A percentile compares a stretch with the other conserved stretches of the same genome.
Conservation (phyloP, 2,329 filamentous ascomycete genomes). For the Sporothrix pseudoabietina region DNA sequence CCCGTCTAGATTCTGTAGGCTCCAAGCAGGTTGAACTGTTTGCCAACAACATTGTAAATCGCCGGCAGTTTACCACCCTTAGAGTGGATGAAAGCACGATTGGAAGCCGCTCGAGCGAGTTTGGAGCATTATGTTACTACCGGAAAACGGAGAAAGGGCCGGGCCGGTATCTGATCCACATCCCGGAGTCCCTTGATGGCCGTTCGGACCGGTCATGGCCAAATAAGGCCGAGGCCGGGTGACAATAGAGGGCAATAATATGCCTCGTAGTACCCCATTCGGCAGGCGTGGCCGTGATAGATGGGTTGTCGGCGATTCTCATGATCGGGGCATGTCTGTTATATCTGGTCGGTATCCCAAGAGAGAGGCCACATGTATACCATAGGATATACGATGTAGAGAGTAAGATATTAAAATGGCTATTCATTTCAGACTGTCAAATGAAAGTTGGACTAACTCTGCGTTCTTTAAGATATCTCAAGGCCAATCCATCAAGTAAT, state of each 20-base stretch:
- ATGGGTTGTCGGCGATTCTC: not conserved
- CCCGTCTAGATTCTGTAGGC: too few relatives aligned
- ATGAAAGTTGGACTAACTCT: too few relatives aligned
- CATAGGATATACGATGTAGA: too few relatives aligned
- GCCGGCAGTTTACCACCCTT: too few relatives aligned
- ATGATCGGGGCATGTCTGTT: too few relatives aligned
- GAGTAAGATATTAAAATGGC: too few relatives aligned
- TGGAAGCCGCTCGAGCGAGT: not conserved
- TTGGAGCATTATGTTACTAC: not conserved
- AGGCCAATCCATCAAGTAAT: too few relatives aligned
- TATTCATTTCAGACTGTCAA: too few relatives aligned
- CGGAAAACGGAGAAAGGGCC: not conserved
- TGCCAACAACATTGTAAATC: not conserved
- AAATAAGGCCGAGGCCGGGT: not conserved
- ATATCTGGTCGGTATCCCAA: too few relatives aligned
- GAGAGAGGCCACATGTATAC: too few relatives aligned
- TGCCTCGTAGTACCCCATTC: not conserved
- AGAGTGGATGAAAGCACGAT: not conserved
- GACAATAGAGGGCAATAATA: not conserved
- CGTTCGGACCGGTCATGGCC: not conserved
- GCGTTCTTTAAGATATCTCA: too few relatives aligned
- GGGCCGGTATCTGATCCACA: not conserved
- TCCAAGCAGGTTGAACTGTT: not conserved
- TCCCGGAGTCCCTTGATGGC: not conserved
- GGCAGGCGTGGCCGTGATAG: not conserved